Evolutionary conservation across 2,329 filamentous ascomycete genomes (phyloP).

Genomic region (Fusarium sarcochroum): DNA sequence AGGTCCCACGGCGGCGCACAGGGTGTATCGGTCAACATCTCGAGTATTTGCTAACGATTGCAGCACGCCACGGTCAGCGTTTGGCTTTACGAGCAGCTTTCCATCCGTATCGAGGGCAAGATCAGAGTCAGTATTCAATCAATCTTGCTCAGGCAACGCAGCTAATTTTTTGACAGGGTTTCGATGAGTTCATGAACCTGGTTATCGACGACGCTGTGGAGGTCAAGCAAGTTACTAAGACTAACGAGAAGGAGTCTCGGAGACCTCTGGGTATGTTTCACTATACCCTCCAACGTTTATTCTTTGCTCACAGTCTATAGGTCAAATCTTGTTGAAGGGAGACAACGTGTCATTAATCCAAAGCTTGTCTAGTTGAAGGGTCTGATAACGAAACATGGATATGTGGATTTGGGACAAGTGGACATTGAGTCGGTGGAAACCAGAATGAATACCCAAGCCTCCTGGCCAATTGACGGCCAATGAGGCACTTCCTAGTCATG

Average conservation of each 20-base stretch:
- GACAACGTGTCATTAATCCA: slow-evolving; percentile 91
- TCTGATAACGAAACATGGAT: slow-evolving; percentile 7
- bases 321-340: slow-evolving; percentile 88
- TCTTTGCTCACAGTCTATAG: slow-evolving; percentile 58
- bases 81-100: slow-evolving; percentile 97
- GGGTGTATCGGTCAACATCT: not conserved
- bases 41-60: slow-evolving; percentile 38
- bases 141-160: not conserved
- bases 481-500: slow-evolving; percentile 34
- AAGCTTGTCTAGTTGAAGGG: slow-evolving; percentile 55
- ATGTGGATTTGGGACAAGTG: slow-evolving; percentile 15
- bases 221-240: slow-evolving; percentile 87
- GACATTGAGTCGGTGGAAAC: slow-evolving; percentile 19
- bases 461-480: slow-evolving; percentile 27
- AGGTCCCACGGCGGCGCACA: not conserved
- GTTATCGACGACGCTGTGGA: slow-evolving; percentile 96
- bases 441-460: slow-evolving; percentile 39
- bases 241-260: slow-evolving; percentile 80
- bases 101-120: slow-evolving; percentile 94
- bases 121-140: slow-evolving; percentile 79
- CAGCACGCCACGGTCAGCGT: slow-evolving; percentile 88
- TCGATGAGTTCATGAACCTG: slow-evolving; percentile 99
- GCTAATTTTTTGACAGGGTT: slow-evolving; percentile 73
- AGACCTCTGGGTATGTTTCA: slow-evolving; percentile 78
- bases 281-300: not conserved